Percentiles rank a stretch among this genome's conserved stretches.
Conservation (phyloP, 441 rosid species). For the Corymbia calophylla region DNA sequence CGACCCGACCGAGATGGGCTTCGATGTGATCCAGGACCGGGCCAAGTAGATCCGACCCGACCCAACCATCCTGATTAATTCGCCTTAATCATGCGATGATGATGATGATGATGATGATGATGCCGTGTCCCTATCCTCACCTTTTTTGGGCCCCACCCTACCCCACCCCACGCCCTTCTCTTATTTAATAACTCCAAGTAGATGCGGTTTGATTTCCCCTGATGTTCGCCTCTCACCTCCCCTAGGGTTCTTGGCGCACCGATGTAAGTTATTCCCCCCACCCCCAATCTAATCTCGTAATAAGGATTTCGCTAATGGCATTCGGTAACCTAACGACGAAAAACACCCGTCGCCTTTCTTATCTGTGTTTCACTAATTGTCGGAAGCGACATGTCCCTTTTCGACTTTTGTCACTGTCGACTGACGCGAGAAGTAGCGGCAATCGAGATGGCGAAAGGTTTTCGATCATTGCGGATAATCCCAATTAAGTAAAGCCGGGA, state of each 20-base stretch:
- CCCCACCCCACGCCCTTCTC: background rate
- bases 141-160: constrained; percentile 4
- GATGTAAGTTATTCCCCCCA: constrained; percentile 12
- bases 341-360: background rate
- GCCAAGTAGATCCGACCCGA: constrained; percentile 26
- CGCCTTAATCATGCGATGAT: background rate
- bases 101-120: background rate
- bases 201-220: constrained; percentile 9
- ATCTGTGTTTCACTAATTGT: background rate
- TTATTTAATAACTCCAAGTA: constrained; percentile 24
- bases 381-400: background rate
- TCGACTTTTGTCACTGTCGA: fast-evolving
- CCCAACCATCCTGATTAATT: background rate
- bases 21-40: constrained; percentile 60
- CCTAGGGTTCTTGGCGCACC: constrained; percentile 10
- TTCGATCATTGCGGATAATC: fast-evolving
- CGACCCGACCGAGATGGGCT: constrained; percentile 93
- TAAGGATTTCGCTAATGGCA: background rate
- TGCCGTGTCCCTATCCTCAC: constrained; percentile 12
- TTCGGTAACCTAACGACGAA: background rate
- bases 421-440: fast-evolving
- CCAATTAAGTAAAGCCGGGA: background rate
- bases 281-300: constrained; percentile 14
- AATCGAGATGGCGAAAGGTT: background rate
- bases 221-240: background rate